Percentiles rank a stretch among this genome's conserved stretches.
Evolutionary conservation across 2,329 filamentous ascomycete species (phyloP).

Genomic region (Diaporthe longicolla): DNA sequence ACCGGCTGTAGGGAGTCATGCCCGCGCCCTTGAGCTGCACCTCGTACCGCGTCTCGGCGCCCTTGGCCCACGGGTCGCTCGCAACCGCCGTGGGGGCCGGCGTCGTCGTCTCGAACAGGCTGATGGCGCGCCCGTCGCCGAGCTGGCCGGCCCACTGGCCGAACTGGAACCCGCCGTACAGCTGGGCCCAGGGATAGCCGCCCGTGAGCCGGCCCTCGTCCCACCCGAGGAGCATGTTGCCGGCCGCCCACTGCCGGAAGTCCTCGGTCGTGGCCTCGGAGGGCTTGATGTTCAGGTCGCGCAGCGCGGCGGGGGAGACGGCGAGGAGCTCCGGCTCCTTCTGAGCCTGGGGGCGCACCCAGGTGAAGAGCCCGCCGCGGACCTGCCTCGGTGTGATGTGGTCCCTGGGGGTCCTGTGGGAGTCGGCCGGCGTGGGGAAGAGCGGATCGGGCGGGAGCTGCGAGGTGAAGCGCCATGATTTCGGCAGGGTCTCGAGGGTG

Average conservation of each 20-base stretch:
- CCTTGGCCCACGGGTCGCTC: constrained; percentile 62
- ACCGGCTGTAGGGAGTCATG: constrained; percentile 92
- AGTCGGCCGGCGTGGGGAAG: constrained; percentile 85
- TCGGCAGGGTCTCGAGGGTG: constrained; percentile 70
- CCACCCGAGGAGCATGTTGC: constrained; percentile 87
- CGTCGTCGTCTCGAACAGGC: constrained; percentile 90
- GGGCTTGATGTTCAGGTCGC: constrained; percentile 81
- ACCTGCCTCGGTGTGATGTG: constrained; percentile 86
- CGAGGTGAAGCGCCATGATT: constrained; percentile 76
- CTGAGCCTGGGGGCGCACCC: constrained; percentile 83
- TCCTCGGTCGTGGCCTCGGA: constrained; percentile 79
- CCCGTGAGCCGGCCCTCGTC: constrained; percentile 75
- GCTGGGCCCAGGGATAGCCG: constrained; percentile 98
- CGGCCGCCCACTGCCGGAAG: constrained; percentile 83
- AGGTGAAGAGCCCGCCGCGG: constrained; percentile 88
- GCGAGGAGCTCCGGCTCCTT: constrained; percentile 83
- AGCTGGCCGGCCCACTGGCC: constrained; percentile 97
- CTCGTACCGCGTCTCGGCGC: constrained; percentile 75
- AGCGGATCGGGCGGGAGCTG: constrained; percentile 80
- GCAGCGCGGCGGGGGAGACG: constrained; percentile 83
- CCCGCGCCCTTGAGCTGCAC: constrained; percentile 96
- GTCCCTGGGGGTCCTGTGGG: constrained; percentile 84
- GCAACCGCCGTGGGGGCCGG: constrained; percentile 55
- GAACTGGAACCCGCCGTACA: constrained; percentile 87
- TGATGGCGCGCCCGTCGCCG: constrained; percentile 94